phyloP scores from a whole-genome alignment of 495 filamentous ascomycete genomes.

The Annulohypoxylon stygium region DNA sequence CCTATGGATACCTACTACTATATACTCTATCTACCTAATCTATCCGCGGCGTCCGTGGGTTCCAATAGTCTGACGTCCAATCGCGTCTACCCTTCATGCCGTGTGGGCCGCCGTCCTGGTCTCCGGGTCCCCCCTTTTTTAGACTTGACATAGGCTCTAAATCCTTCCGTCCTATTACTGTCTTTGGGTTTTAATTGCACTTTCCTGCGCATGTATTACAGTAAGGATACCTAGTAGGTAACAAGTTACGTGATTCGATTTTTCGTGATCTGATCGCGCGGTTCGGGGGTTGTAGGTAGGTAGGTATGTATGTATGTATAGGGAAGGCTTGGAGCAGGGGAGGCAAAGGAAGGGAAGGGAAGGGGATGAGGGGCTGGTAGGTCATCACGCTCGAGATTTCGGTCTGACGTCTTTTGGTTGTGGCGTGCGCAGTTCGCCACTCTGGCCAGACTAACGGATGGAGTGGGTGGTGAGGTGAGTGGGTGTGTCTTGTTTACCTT shows the following conservation, averaged over 20 bases:
- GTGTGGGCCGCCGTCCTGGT: background rate
- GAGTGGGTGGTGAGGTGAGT: constrained; percentile 15
- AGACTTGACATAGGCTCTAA: background rate
- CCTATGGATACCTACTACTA: background rate
- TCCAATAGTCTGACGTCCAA: background rate
- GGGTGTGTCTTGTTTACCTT: constrained; percentile 11
- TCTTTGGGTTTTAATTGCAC: background rate
- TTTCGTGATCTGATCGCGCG: background rate
- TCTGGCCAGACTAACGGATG: constrained; percentile 30
- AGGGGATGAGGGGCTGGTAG: constrained; percentile 12
- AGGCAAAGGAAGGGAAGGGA: background rate
- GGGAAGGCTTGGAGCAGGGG: background rate
- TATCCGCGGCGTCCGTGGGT: constrained; percentile 1
- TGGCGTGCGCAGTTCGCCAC: constrained; percentile 42
- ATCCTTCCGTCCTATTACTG: background rate
- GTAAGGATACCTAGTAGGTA: too few relatives aligned
- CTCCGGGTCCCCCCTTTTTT: background rate
- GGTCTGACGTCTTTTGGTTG: constrained; percentile 27
- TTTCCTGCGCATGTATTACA: background rate
- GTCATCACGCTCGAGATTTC: constrained; percentile 24
- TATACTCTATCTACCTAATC: background rate
- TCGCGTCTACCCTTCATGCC: background rate
- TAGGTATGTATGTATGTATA: background rate
- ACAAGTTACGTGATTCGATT: background rate
- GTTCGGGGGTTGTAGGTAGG: background rate